Evolutionary conservation across 2,329 filamentous ascomycete species (phyloP).

Genomic region (Hymenotorrendiella dingleyae): DNA sequence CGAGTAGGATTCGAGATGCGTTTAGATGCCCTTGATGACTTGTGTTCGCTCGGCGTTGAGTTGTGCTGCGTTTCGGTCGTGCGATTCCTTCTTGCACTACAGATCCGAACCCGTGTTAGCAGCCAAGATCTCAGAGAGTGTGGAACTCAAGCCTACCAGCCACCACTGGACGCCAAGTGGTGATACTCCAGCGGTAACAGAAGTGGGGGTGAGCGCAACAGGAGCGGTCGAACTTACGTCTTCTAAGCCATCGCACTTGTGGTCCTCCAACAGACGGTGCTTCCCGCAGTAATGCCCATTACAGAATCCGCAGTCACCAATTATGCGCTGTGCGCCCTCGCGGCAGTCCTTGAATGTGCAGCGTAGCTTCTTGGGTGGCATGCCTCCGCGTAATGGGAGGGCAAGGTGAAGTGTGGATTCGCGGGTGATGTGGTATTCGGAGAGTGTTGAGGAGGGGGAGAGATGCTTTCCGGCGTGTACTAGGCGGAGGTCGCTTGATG

Average conservation of each 20-base stretch:
- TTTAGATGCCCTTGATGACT: constrained; percentile 82
- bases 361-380: constrained; percentile 71
- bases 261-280: constrained; percentile 88
- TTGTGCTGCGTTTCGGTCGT: constrained; percentile 89
- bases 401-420: constrained; percentile 48
- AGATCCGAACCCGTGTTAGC: constrained; percentile 26
- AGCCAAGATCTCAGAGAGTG: constrained; percentile 34
- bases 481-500: constrained; percentile 45
- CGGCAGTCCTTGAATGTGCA: constrained; percentile 90
- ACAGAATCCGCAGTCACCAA: constrained; percentile 95
- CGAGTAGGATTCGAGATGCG: neutral
- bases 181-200: constrained; percentile 1
- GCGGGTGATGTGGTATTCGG: constrained; percentile 41
- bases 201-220: too few species aligned
- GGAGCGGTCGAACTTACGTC: constrained; percentile 65
- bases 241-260: constrained; percentile 88
- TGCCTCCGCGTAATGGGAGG: constrained; percentile 48
- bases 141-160: constrained; percentile 33
- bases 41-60: constrained; percentile 89
- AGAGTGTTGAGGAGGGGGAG: constrained; percentile 35
- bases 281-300: constrained; percentile 90
- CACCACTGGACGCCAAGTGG: constrained; percentile 31
- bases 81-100: constrained; percentile 92
- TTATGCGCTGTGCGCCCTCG: constrained; percentile 81
- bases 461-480: constrained; percentile 54